Evolutionary conservation across 2,329 filamentous ascomycete species (phyloP), one percentile per base, ranked within the genome.

Genomic region (Sclerotinia glacialis): DNA sequence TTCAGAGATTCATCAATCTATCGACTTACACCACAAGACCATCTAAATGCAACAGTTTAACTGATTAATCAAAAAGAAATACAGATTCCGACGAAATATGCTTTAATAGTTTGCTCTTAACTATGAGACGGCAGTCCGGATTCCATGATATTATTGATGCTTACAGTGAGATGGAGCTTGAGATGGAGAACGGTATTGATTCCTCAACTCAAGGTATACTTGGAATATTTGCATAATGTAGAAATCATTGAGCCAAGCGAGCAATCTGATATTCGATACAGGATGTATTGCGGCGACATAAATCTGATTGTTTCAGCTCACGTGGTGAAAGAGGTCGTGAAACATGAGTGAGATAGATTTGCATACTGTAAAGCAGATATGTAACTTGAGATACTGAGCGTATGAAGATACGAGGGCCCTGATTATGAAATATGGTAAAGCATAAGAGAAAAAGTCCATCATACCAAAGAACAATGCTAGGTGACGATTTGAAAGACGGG

Each of bases 231-330:
- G 21, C 56, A 28, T 44, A 53, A 69, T 14, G 37, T 44, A 23
- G 47, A 47, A 14, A 18, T 58, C 1, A 67, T 55, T 58, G 74
- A 77, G 59, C 77, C 75, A 0, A 52, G 64, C n/a, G 71, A 75
- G 34, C 71, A 76, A 67, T 76, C 74, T 53, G 70, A 77, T 65
- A 74, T 76, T 66, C 71, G 76, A 1, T 71, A 75, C 60, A 69
- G 70, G 16, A 65, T 78, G 31, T 78, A 78, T 58, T 61, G 66
- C 34, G n/a, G 64, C 11, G 61, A 71, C 42, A 49, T 65, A 23
- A 69, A 64, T 31, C 42, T 67, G 12, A n/a, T 52, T 23, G 44
- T 50, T 64, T 58, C 62, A n/a, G 62, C 65, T 18, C 31, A 67
- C 59, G 69, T 65, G 34, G 28, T 1, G 34, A 23, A 49, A 26